Base-by-base conservation (phyloP, 768 basidiomycete species). In the Podaxis sp. region DNA sequence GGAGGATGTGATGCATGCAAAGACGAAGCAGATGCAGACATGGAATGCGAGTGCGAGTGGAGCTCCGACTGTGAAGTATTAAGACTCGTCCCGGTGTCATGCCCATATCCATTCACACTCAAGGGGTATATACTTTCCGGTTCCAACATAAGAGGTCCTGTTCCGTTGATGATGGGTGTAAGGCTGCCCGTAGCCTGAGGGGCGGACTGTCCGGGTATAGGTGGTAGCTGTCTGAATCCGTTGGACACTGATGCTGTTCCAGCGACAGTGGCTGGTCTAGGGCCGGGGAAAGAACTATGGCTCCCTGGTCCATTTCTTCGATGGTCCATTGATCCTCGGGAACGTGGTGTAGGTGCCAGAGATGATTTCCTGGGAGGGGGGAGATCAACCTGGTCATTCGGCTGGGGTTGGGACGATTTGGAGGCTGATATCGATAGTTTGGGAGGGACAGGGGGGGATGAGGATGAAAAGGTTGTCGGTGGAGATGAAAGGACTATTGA, bases 331-430 rank as follows among this genome's bases (percentile, higher is more conserved):
- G 59, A 60, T 40, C 38, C 40, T 52, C 63, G 65, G 53, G 70
- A 68, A 4, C 57, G 29, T 7, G 65, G 29, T 3, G 61, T 65
- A 52, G 71, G 68, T 38, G 27, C 65, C 6, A 75, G 38, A 47
- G 73, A 71, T 4, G 71, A 61, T 64, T 70, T 69, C 54, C 75
- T 64, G 9, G 70, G 56, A 38, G 74, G 69, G 17, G 70, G 68
- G 37, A 49, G 54, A 9, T 69, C 64, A 37, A 66, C 41, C 24
- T 64, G 66, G 12, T 57, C 53, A 9, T 64, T 60, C 13, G 70
- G 70, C 19, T 72, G 15, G 15, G 43, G 43, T n/a, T 68, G 22
- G 66, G 19, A 58, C 22, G 61, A 55, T 36, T 65, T 67, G 24
- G 70, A 66, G 15, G 74, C 64, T 24, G 68, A 67, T 1, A 70